Base-by-base conservation (phyloP, 352 stramenopile species). In the Pythium aquatile region DNA sequence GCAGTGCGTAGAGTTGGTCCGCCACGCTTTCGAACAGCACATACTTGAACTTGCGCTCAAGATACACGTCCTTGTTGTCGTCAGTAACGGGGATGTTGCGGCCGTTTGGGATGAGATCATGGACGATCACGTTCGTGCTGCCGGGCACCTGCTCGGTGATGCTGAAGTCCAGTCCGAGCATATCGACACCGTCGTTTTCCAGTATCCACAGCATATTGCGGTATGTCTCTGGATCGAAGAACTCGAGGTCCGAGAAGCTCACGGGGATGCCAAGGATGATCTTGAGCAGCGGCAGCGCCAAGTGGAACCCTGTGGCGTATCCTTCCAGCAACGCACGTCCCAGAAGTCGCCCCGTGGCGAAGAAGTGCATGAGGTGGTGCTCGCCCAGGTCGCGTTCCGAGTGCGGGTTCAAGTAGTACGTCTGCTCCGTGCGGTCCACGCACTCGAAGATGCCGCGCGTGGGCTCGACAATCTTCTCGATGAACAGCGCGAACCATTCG, bases 281-380 rank as follows among this genome's bases (percentile, higher is more conserved):
- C 72, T 98, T 98, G 77, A 98, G 97, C 58, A 98, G 66, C 30
- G 94, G 87, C 16, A 91, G 76, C 6, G 94, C 87, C 63, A 98
- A 87, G 65, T 98, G 93, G 35, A 88, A 87, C 49, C 77, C 73
- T 1, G 97, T 88, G 8, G 97, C 69, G 62, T 97, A 87, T 46
- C 87, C 76, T 69, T 98, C 94, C 9, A 78, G 44, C 29, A 76
- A 44, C 13, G 69, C 65, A 11, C 66, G 63, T 2, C 75, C 72
- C 1, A 83, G 55, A 1, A 79, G 40, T 4, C 72, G 68, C 0
- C 70, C 72, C 6, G 63, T 61, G 1, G 65, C 66, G 42, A 77
- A 65, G 51, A 68, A 79, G 17, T 76, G 58, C 14, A 65, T 44
- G 3, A 80, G 39, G 37, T 83, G 72, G 55, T 81, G 51, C 10